Percentiles rank a stretch among this genome's conserved stretches.
Evolutionary conservation across 768 basidiomycete genomes (phyloP).

Genomic region (Leucocoprinus leucothites): DNA sequence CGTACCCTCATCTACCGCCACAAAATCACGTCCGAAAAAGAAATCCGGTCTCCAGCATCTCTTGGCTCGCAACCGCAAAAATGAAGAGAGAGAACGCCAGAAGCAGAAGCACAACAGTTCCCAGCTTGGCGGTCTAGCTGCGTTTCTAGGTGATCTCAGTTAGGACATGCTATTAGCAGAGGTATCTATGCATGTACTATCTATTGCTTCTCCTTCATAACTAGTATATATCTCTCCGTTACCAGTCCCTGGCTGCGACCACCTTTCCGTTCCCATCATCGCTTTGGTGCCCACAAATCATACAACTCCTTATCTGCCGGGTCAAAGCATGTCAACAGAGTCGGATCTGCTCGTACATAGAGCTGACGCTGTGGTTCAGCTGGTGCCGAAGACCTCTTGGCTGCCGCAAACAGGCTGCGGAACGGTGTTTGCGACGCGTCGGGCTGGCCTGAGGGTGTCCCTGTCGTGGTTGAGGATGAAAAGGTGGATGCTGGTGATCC

Average conservation of each 20-base stretch:
- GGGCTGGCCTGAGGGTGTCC: conserved; percentile 23
- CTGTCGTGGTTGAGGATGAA: conserved; percentile 25
- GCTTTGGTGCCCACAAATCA: conserved; percentile 67
- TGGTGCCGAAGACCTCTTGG: background rate
- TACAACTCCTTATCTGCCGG: conserved; percentile 74
- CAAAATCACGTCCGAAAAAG: conserved; percentile 47
- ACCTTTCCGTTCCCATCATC: no score
- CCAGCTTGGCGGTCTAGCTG: conserved; percentile 40
- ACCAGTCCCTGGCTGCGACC: no score
- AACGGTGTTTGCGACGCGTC: conserved; percentile 24
- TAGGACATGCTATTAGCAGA: background rate
- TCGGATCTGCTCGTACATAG: conserved; percentile 59
- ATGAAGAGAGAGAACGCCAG: conserved; percentile 35
- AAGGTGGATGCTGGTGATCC: conserved; percentile 32
- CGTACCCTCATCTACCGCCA: background rate
- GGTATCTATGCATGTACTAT: conserved; percentile 9
- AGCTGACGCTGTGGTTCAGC: conserved; percentile 28
- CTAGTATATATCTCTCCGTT: no score
- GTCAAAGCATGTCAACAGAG: conserved; percentile 73
- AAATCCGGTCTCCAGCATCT: conserved; percentile 59
- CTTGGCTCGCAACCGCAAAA: conserved; percentile 57
- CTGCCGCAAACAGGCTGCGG: conserved; percentile 13
- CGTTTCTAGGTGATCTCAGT: conserved; percentile 46
- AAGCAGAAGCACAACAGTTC: conserved; percentile 22
- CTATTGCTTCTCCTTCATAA: background rate